Evolutionary conservation across 2,329 filamentous ascomycete genomes (phyloP), one percentile per base, ranked within the genome.

Genomic region (Sarocladium oryzae): DNA sequence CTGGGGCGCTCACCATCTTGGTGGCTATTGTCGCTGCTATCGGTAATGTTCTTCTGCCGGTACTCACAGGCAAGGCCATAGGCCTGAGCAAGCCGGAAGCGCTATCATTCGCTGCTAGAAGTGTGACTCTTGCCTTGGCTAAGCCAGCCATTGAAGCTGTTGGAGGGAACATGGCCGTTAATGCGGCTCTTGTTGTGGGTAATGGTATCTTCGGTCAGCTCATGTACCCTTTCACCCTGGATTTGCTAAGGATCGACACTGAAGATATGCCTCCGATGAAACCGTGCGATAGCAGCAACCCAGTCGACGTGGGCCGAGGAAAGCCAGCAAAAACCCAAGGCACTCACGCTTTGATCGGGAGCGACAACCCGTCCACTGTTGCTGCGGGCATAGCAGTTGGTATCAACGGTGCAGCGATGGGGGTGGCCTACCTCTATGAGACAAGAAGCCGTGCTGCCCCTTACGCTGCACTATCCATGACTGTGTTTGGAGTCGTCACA

Each of bases 331-430:
- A 48, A n/a, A n/a, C n/a, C n/a, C n/a, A n/a, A n/a, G n/a, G n/a
- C n/a, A n/a, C n/a, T n/a, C 13, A 15, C 3, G n/a, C 11, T 8
- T 26, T 7, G 37, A 11, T 30, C 2, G 18, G 4, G 18, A 63
- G 65, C 16, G 66, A 69, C 50, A 61, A 55, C 11, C 50, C 71
- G 0, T 52, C 61, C 2, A 72, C 67, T 0, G 69, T 81, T 2
- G 77, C 76, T 1, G 66, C 73, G 0, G 79, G 78, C 32, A 69
- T 78, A 32, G 69, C 76, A 0, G 69, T 81, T 46, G 79, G 79
- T 2, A 73, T 81, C 65, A 82, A 82, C 55, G 77, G 77, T 1
- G 78, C 78, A 0, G 79, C 79, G 3, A 80, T 82, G 77, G 79
- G 79, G 2, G 78, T 79, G 0, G 71, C 78, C 0, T 77, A 79